Percentiles rank a stretch among this genome's conserved stretches.
phyloP scores from a whole-genome alignment of 169 alveolate genomes.

The Miamiensis avidus region DNA sequence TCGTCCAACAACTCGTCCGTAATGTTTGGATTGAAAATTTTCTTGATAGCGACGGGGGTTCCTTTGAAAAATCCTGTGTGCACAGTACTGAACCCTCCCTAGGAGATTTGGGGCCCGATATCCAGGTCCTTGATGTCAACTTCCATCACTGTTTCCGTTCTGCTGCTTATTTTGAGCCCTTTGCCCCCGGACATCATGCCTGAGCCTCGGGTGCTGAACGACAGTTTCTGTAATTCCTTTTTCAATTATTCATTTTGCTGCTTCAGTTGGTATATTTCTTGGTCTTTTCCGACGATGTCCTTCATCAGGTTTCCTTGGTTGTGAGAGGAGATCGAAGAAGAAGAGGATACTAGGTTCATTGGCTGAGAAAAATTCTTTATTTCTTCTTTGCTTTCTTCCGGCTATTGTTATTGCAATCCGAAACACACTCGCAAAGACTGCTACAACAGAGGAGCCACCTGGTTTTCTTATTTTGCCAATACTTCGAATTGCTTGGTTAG shows the following conservation, averaged over 20 bases:
- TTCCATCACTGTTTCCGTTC: constrained; percentile 61
- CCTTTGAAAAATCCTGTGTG: constrained; percentile 70
- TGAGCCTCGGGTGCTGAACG: constrained; percentile 31
- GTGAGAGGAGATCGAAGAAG: background rate
- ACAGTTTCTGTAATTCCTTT: constrained; percentile 46
- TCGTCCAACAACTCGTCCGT: constrained; percentile 81
- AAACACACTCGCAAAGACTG: background rate
- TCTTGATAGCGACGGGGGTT: constrained; percentile 82
- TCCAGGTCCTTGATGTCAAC: constrained; percentile 70
- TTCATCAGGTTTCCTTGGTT: constrained; percentile 23
- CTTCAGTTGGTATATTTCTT: constrained; percentile 42
- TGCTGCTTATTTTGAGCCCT: constrained; percentile 39
- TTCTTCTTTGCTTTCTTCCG: background rate
- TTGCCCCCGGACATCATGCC: constrained; percentile 31
- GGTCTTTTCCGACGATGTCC: constrained; percentile 57
- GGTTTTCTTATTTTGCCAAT: background rate
- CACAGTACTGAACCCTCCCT: constrained; percentile 88
- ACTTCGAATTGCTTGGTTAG: background rate
- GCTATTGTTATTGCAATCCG: background rate
- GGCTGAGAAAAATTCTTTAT: constrained; percentile 5
- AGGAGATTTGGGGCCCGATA: constrained; percentile 73
- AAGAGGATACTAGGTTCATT: background rate
- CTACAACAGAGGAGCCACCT: background rate
- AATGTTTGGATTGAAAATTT: constrained; percentile 85
- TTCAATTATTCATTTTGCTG: constrained; percentile 52